These are phyloP conservation scores for Acrocalymma vagum DNA, from an alignment of 2,329 filamentous ascomycete species.

Conservation along the genomic window DNA sequence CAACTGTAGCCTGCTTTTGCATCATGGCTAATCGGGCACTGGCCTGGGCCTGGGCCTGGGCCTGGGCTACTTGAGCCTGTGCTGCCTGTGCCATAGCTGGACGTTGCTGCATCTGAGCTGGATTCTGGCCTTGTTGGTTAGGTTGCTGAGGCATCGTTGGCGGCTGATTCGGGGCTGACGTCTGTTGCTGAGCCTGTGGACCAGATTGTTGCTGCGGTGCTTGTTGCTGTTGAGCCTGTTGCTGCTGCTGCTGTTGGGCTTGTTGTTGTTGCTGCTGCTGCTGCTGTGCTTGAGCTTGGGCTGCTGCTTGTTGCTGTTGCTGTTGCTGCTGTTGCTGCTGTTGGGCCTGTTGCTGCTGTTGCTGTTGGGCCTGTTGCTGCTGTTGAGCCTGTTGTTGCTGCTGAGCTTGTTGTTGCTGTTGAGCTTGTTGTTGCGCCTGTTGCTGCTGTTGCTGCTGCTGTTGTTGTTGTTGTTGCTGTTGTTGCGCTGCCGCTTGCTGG, in stretches of 20 bases:
- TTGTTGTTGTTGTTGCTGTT: constrained; percentile 47
- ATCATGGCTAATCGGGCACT: constrained; percentile 43
- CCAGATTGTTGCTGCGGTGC: constrained; percentile 45
- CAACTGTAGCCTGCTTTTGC: constrained; percentile 35
- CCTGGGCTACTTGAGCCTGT: constrained; percentile 24
- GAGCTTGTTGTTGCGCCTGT: constrained; percentile 43
- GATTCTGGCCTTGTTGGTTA: constrained; percentile 34
- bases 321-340: constrained; percentile 49
- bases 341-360: constrained; percentile 49
- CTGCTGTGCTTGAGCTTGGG: constrained; percentile 43
- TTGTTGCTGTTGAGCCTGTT: constrained; percentile 33
- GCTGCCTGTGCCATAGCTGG: constrained; percentile 32
- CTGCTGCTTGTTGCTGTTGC: constrained; percentile 54
- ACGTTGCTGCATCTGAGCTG: constrained; percentile 30
- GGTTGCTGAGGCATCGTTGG: constrained; percentile 15
- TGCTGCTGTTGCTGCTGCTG: constrained; percentile 47
- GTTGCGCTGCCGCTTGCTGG: too few relatives aligned
- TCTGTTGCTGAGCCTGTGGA: constrained; percentile 52
- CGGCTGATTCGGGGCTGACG: constrained; percentile 43
- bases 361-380: constrained; percentile 47
- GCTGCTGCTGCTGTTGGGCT: constrained; percentile 41
- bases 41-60: constrained; percentile 24
- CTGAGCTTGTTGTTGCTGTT: constrained; percentile 37
- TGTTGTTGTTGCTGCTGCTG: constrained; percentile 39
- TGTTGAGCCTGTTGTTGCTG: constrained; percentile 33